Conservation (phyloP, 805 yeast species). For the Debaryomyces hansenii region DNA sequence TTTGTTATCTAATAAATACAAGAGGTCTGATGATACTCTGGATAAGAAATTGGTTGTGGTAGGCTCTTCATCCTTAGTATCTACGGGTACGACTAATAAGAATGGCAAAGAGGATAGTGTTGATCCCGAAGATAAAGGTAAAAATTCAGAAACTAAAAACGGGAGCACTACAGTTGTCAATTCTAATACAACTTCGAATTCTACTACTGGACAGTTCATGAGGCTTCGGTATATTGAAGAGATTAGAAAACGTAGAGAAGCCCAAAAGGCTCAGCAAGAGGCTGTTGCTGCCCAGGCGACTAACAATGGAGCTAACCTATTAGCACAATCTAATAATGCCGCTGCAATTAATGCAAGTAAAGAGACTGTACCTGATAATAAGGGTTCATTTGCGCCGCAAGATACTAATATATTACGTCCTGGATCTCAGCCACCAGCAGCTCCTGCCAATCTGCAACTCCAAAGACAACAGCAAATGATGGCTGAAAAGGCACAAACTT, state of each 20-base stretch:
- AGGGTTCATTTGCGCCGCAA: background rate
- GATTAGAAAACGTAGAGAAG: slow-evolving; percentile 64
- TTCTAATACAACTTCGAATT: slow-evolving; percentile 14
- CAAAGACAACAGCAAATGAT: slow-evolving; percentile 9
- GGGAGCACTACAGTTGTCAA: slow-evolving; percentile 9
- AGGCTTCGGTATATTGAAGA: slow-evolving; percentile 87
- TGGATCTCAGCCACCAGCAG: slow-evolving; percentile 7
- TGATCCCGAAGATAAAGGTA: slow-evolving; percentile 31
- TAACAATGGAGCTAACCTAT: slow-evolving; percentile 5
- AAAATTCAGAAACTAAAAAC: slow-evolving; percentile 16
- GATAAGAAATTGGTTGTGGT: slow-evolving; percentile 42
- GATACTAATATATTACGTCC: background rate
- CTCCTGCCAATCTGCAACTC: slow-evolving; percentile 13
- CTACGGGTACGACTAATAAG: slow-evolving; percentile 16
- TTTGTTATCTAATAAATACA: slow-evolving; percentile 39
- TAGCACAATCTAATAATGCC: slow-evolving; percentile 4
- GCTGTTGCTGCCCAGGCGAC: slow-evolving; percentile 39
- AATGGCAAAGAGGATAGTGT: slow-evolving; percentile 19
- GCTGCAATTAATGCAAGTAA: slow-evolving; percentile 5
- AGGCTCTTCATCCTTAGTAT: slow-evolving; percentile 25
- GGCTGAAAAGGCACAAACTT: slow-evolving; percentile 11
- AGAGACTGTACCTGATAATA: background rate
- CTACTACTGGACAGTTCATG: slow-evolving; percentile 67
- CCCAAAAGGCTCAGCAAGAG: slow-evolving; percentile 42
- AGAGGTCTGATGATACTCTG: slow-evolving; percentile 36